phyloP scores from a whole-genome alignment of 805 yeast species.

The Saturnispora silvae region DNA sequence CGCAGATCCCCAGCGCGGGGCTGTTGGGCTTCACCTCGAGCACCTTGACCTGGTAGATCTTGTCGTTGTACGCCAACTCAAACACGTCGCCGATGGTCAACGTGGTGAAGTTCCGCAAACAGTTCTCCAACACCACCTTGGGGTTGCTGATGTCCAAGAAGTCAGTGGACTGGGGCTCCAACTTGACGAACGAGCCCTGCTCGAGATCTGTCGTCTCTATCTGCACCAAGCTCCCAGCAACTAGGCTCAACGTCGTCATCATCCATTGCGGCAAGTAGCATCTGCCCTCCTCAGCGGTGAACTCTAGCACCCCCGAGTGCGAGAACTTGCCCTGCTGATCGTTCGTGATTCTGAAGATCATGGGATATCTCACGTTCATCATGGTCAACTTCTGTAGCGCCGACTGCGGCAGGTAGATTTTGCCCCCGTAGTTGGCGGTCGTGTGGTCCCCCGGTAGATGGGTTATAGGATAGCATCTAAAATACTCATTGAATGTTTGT shows the following conservation, averaged over 20 bases:
- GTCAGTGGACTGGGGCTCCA: constrained; percentile 92
- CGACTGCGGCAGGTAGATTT: constrained; percentile 88
- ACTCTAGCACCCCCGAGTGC: constrained; percentile 92
- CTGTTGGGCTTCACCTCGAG: constrained; percentile 79
- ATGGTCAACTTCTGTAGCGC: constrained; percentile 81
- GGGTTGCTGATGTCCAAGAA: constrained; percentile 92
- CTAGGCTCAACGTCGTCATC: constrained; percentile 63
- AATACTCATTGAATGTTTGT: constrained; percentile 64
- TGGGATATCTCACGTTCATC: constrained; percentile 90
- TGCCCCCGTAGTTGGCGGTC: constrained; percentile 95
- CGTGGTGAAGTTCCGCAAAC: constrained; percentile 80
- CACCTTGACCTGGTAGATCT: constrained; percentile 68
- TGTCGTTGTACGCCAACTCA: constrained; percentile 74
- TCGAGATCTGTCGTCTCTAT: constrained; percentile 72
- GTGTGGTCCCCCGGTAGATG: constrained; percentile 81
- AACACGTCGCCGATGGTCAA: constrained; percentile 76
- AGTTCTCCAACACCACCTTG: constrained; percentile 91
- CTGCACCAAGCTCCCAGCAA: constrained; percentile 74
- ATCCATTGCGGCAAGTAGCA: constrained; percentile 95
- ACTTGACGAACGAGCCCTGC: constrained; percentile 77
- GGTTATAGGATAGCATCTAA: constrained; percentile 86
- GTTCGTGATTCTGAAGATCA: constrained; percentile 75
- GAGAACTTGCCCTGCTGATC: constrained; percentile 50
- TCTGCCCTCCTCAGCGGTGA: constrained; percentile 95
- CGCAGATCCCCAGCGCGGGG: constrained; percentile 63